phyloP scores from a whole-genome alignment of 2,329 filamentous ascomycete species.

The Aspergillus clavatus region DNA sequence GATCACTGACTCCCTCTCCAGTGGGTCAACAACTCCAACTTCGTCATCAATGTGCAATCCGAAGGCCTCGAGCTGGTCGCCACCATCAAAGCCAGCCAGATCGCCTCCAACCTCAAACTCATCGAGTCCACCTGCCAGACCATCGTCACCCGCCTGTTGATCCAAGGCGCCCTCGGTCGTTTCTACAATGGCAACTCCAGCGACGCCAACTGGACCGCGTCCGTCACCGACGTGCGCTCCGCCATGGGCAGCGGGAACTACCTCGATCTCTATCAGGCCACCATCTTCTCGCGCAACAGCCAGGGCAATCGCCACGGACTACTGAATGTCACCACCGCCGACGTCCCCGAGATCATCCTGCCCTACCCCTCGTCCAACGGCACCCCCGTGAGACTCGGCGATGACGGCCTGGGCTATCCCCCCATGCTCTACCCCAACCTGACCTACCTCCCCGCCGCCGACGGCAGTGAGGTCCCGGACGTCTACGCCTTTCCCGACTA shows the following conservation, averaged over 20 bases:
- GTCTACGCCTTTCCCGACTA: conserved; percentile 40
- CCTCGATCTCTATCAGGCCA: conserved; percentile 59
- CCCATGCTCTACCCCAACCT: conserved; percentile 72
- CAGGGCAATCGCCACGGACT: conserved; percentile 56
- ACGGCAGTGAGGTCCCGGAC: conserved; percentile 24
- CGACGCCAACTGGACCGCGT: conserved; percentile 55
- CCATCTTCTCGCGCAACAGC: conserved; percentile 65
- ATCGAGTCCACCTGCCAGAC: conserved; percentile 70
- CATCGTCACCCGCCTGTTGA: conserved; percentile 59
- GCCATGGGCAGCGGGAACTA: conserved; percentile 60
- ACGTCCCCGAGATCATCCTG: conserved; percentile 45
- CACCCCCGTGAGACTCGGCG: conserved; percentile 55
- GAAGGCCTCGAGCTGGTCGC: conserved; percentile 70
- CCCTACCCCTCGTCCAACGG: conserved; percentile 60
- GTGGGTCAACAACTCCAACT: conserved; percentile 58
- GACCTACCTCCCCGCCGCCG: conserved; percentile 50
- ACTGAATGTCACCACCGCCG: conserved; percentile 58
- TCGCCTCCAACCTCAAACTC: conserved; percentile 72
- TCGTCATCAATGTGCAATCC: conserved; percentile 54
- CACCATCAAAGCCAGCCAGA: conserved; percentile 77
- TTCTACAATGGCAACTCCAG: conserved; percentile 52
- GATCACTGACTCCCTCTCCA: conserved; percentile 22
- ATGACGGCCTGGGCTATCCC: conserved; percentile 63
- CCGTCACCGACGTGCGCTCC: conserved; percentile 62
- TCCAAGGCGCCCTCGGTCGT: conserved; percentile 48